These are phyloP conservation scores for Globisporangium paddicum DNA, from an alignment of 352 stramenopile species.

Conservation along the genomic window DNA sequence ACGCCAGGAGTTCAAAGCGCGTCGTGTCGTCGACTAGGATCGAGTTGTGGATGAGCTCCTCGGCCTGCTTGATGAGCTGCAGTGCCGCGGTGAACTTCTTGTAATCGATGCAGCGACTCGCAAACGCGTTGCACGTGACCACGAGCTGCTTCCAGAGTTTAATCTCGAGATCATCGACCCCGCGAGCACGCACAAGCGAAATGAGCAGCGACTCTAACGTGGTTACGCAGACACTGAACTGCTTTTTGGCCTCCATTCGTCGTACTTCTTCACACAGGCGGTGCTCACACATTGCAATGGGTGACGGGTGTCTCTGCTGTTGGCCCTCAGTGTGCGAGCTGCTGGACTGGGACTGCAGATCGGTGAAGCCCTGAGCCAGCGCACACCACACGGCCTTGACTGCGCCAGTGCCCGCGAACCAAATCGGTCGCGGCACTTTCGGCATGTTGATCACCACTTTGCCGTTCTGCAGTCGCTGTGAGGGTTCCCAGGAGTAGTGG, in stretches of 20 bases:
- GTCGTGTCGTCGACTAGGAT: constrained; percentile 45
- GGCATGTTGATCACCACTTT: constrained; percentile 81
- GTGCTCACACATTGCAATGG: constrained; percentile 45
- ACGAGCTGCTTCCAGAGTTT: constrained; percentile 90
- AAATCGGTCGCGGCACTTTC: constrained; percentile 73
- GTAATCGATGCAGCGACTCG: constrained; percentile 77
- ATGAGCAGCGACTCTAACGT: constrained; percentile 75
- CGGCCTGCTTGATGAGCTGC: constrained; percentile 79
- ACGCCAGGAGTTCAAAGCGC: constrained; percentile 74
- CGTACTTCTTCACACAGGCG: constrained; percentile 73
- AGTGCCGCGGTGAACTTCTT: constrained; percentile 74
- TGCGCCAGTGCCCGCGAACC: constrained; percentile 77
- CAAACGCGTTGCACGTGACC: constrained; percentile 89
- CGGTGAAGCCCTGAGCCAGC: constrained; percentile 48
- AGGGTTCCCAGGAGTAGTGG: constrained; percentile 68
- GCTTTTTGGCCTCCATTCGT: constrained; percentile 70
- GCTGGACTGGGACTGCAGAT: constrained; percentile 13
- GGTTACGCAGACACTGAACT: constrained; percentile 76
- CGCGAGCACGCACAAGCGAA: constrained; percentile 51
- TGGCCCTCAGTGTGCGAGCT: neutral
- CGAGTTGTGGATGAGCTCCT: constrained; percentile 72
- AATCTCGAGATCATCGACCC: constrained; percentile 44
- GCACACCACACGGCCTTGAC: constrained; percentile 83
- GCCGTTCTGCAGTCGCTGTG: constrained; percentile 43
- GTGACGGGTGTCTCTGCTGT: neutral